These are phyloP conservation scores for Phoenix roebelenii DNA, from an alignment of 176 grass and related monocot genomes.

Conservation along the genomic window DNA sequence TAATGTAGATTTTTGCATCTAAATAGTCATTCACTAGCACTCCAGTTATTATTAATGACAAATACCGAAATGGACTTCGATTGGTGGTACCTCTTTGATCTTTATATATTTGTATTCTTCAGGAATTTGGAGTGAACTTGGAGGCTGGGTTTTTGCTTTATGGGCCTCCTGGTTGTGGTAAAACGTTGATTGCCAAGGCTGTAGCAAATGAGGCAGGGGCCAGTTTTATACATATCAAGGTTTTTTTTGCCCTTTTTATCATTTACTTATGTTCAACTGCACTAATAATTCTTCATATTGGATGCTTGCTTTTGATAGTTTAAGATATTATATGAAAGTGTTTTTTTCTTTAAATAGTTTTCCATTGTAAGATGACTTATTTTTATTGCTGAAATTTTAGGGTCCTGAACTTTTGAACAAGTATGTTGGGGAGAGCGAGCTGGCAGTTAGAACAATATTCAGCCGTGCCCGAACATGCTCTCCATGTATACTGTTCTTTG, in stretches of 20 bases:
- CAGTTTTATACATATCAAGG: conserved; percentile 95
- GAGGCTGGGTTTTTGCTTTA: conserved; percentile 84
- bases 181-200: conserved; percentile 97
- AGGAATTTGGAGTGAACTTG: conserved; percentile 83
- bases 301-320: conserved; percentile 2
- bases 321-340: not conserved
- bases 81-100: conserved; percentile 11
- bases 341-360: no score
- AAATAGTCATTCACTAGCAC: no score
- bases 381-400: conserved; percentile 26
- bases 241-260: conserved; percentile 19
- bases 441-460: conserved; percentile 89
- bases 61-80: no score
- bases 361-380: no score
- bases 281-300: not conserved
- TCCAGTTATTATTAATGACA: no score
- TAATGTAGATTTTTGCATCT: no score
- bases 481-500: conserved; percentile 88
- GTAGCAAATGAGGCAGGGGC: conserved; percentile 91
- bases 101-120: conserved; percentile 1
- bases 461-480: conserved; percentile 70
- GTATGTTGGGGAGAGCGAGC: conserved; percentile 96
- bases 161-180: conserved; percentile 92
- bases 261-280: not conserved
- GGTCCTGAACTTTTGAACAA: conserved; percentile 93